A percentile compares a stretch with the other conserved stretches of the same genome.
These are phyloP conservation scores for Sarcodon aspratus DNA, from an alignment of 768 basidiomycete genomes.

Conservation along the genomic window DNA sequence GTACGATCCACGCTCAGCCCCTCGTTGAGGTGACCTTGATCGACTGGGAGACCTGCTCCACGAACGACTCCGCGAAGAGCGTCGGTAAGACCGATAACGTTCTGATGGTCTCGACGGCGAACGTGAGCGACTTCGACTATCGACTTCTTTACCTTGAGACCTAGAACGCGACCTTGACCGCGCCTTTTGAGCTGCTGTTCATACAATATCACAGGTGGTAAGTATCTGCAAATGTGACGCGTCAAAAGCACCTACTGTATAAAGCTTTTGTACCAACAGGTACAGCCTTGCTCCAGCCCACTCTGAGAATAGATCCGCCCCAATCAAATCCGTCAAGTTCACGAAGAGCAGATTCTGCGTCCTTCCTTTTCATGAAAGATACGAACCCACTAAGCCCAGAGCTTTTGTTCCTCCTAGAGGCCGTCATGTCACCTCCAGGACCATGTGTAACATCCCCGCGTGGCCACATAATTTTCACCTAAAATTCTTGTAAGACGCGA, in stretches of 20 bases:
- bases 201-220: too few species aligned
- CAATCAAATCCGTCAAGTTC: constrained; percentile 92
- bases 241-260: constrained; percentile 48
- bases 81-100: constrained; percentile 7
- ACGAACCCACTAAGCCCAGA: constrained; percentile 91
- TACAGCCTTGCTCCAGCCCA: constrained; percentile 97
- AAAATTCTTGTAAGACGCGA: constrained; percentile 1
- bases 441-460: constrained; percentile 60
- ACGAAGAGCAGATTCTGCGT: constrained; percentile 81
- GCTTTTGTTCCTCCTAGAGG: constrained; percentile 57
- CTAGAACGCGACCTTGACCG: constrained; percentile 5
- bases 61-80: constrained; percentile 14
- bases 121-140: constrained; percentile 13
- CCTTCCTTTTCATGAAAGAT: constrained; percentile 87
- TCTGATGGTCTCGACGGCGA: constrained; percentile 22
- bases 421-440: constrained; percentile 68
- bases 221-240: too few species aligned
- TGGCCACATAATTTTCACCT: constrained; percentile 99
- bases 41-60: constrained; percentile 6
- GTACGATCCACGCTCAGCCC: neutral
- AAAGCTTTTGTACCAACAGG: constrained; percentile 68
- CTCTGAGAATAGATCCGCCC: constrained; percentile 80
- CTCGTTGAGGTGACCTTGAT: constrained; percentile 7
- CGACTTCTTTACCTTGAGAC: neutral
- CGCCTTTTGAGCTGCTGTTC: constrained; percentile 1